phyloP scores from a whole-genome alignment of 1,284 basidiomycete species.

The Wolfiporia cocos region DNA sequence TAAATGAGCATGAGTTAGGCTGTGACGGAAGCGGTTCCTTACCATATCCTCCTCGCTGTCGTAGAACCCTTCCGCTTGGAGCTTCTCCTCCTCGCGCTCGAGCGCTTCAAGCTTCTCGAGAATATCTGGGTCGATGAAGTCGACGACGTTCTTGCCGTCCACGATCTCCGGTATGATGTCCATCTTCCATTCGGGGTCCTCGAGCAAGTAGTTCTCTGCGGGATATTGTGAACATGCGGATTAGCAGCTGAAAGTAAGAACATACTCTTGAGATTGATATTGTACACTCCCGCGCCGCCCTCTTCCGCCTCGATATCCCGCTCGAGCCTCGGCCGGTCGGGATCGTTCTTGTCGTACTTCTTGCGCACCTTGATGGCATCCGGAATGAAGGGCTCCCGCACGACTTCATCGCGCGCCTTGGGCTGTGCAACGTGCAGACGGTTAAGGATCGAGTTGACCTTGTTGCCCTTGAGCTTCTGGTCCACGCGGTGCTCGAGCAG shows the following conservation, averaged over 20 bases:
- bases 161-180: conserved; percentile 95
- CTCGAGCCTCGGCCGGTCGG: conserved; percentile 64
- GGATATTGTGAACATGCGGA: background rate
- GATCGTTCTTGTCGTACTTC: conserved; percentile 86
- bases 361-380: conserved; percentile 69
- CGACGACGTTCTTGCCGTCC: conserved; percentile 98
- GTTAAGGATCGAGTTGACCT: conserved; percentile 88
- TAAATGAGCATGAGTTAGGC: conserved; percentile 2
- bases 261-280: conserved; percentile 83
- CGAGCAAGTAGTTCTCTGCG: conserved; percentile 87
- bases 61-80: conserved; percentile 95
- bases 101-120: conserved; percentile 94
- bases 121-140: conserved; percentile 99
- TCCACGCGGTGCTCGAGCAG: conserved; percentile 92
- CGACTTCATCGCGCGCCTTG: conserved; percentile 80
- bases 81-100: conserved; percentile 93
- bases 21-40: conserved; percentile 18
- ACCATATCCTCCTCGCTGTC: conserved; percentile 85
- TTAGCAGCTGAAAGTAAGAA: conserved; percentile 10
- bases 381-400: conserved; percentile 83
- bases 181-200: conserved; percentile 93
- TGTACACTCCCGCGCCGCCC: conserved; percentile 87
- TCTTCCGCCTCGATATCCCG: conserved; percentile 78
- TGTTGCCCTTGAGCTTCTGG: conserved; percentile 87
- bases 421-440: conserved; percentile 92